Evolutionary conservation across 495 filamentous ascomycete genomes (phyloP), one percentile per base, ranked within the genome.

Genomic region (Podospora pseudocomata): DNA sequence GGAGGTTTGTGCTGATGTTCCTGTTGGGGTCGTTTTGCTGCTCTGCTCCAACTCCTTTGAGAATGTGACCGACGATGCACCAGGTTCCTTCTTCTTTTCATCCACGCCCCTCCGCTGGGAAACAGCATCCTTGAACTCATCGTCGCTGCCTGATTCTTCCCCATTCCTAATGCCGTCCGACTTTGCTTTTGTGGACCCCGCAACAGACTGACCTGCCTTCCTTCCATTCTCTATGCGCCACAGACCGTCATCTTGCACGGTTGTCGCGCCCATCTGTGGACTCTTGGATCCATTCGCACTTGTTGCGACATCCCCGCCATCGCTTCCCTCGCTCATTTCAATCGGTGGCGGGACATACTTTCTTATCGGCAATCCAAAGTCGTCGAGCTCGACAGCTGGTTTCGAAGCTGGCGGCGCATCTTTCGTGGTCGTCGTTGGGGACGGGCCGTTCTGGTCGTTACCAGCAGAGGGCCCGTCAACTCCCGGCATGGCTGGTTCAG

Each of bases 301-400:
- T n/a, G 20, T 27, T 32, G 64, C 54, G 28, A 68, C 26, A 34
- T 68, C 67, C n/a, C 44, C 61, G 28, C 30, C 58, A 11, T 57
- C 19, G 3, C 62, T 60, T 27, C 34, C 63, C 15, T 59, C 27
- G 23, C 57, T 27, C 23, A 26, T 16, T 7, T 34, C 44, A 3
- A 66, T 49, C 60, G 71, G 69, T n/a, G 71, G 69, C 23, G 71
- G 68, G 34, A 66, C 75, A 53, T 76, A 76, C 68, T 82, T 83
- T 72, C 72, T 76, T 39, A 86, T 78, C 56, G 83, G 85, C 62
- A 88, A 75, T 27, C 85, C 85, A 73, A 87, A 88, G 58, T 88
- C 85, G 73, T 88, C 86, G 23, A 80, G 65, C 70, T 87, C 78
- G 70, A 74, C 75, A 57, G 68, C 26, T 18, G 65, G n/a, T 53